These are phyloP conservation scores for Neurospora sp. DNA, from an alignment of 495 filamentous ascomycete genomes.

Conservation along the genomic window DNA sequence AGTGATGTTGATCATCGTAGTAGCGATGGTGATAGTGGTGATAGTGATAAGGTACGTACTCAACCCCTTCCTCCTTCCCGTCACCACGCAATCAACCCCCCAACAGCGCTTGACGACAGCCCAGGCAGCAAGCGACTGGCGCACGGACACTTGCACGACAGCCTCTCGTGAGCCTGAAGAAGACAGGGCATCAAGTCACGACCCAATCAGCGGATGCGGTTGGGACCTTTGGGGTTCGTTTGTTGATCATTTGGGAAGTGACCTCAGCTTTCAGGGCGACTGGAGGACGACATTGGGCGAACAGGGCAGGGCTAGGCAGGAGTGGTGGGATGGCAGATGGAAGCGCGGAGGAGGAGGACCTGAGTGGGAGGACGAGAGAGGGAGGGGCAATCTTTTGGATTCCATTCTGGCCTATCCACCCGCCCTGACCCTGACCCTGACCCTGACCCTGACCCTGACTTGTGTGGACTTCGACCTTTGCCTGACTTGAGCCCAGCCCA, in stretches of 20 bases:
- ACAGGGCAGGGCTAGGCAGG: background rate
- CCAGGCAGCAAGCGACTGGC: background rate
- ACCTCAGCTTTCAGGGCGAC: background rate
- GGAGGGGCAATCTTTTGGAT: background rate
- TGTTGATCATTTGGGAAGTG: background rate
- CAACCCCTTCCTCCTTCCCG: background rate
- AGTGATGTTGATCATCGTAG: background rate
- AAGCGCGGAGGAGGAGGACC: background rate
- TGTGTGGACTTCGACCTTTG: background rate
- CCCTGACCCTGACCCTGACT: background rate
- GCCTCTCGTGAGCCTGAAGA: background rate
- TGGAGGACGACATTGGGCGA: background rate
- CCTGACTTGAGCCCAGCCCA: background rate
- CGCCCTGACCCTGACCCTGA: background rate
- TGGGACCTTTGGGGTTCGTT: background rate
- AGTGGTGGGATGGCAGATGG: background rate
- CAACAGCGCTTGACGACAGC: background rate
- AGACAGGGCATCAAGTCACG: background rate
- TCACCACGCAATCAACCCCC: background rate
- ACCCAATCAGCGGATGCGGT: background rate
- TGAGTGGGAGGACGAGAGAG: background rate
- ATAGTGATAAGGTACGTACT: background rate
- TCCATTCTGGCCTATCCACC: background rate
- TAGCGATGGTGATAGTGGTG: background rate
- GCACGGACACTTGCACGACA: background rate